Percentiles rank a stretch among this genome's conserved stretches.
phyloP scores from a whole-genome alignment of 495 filamentous ascomycete species.

The Xylaria bambusicola region DNA sequence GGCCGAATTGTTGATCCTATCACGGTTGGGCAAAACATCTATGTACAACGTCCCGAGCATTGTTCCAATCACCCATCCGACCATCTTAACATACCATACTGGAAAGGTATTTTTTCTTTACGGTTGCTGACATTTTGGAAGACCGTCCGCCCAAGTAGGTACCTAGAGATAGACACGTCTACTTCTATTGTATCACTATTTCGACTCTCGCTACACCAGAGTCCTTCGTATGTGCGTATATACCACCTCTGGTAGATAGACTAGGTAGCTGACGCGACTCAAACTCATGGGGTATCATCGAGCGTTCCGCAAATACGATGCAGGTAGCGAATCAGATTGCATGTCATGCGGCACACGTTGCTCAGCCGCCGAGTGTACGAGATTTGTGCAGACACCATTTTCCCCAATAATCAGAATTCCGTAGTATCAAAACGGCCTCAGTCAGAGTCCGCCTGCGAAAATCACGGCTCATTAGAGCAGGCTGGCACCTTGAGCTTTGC shows the following conservation, averaged over 20 bases:
- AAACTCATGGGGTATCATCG: not conserved
- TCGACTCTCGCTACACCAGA: too few relatives aligned
- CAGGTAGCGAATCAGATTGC: conserved; percentile 12
- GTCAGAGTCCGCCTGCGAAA: too few relatives aligned
- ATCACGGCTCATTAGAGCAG: not conserved
- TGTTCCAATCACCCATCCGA: conserved; percentile 4
- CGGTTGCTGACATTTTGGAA: too few relatives aligned
- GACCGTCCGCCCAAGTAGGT: too few relatives aligned
- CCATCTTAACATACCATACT: too few relatives aligned
- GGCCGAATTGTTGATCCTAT: conserved; percentile 6
- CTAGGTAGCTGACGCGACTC: not conserved
- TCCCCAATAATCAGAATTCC: too few relatives aligned
- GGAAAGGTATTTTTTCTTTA: too few relatives aligned
- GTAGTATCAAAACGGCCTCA: too few relatives aligned
- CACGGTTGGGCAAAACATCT: not conserved
- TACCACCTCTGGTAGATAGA: not conserved
- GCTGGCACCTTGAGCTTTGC: not conserved
- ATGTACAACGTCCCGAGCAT: conserved; percentile 9
- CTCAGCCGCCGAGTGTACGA: conserved; percentile 19
- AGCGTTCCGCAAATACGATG: conserved; percentile 21
- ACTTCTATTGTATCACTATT: too few relatives aligned
- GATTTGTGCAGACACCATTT: not conserved
- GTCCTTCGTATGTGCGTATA: too few relatives aligned
- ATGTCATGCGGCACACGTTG: conserved; percentile 19
- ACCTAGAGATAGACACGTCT: too few relatives aligned